phyloP scores from a whole-genome alignment of 2,329 filamentous ascomycete genomes.

The Cladosporium sp. region DNA sequence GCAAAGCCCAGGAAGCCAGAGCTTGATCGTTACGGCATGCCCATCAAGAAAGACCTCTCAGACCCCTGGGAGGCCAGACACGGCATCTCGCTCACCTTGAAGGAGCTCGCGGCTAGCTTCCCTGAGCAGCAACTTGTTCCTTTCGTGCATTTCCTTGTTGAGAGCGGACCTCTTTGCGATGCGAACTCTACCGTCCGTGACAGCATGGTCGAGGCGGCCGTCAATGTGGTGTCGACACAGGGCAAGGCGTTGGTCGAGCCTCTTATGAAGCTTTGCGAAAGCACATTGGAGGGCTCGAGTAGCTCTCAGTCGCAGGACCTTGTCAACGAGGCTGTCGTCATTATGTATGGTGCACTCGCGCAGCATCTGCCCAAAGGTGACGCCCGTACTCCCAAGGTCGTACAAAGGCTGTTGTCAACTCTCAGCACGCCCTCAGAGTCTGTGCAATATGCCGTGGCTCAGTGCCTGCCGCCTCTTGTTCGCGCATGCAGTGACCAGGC shows the following conservation, averaged over 20 bases:
- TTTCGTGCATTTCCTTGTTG: constrained; percentile 80
- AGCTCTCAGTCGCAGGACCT: constrained; percentile 76
- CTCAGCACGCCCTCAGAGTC: constrained; percentile 92
- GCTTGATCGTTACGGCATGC: constrained; percentile 91
- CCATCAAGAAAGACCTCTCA: constrained; percentile 75
- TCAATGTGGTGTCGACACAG: constrained; percentile 70
- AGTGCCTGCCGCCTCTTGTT: constrained; percentile 88
- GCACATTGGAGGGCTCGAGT: constrained; percentile 75
- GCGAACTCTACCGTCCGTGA: constrained; percentile 67
- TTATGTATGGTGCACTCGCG: constrained; percentile 91
- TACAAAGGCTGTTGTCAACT: constrained; percentile 78
- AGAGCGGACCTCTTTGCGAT: constrained; percentile 81
- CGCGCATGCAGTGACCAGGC: constrained; percentile 71
- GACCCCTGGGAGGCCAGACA: constrained; percentile 91
- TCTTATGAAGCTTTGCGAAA: constrained; percentile 88
- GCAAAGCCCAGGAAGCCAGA: constrained; percentile 77
- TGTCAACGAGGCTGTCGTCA: constrained; percentile 94
- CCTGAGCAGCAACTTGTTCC: constrained; percentile 62
- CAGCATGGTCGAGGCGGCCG: constrained; percentile 89
- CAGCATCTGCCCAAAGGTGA: constrained; percentile 83
- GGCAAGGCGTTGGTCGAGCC: constrained; percentile 78
- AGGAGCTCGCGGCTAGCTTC: constrained; percentile 68
- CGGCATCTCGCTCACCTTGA: constrained; percentile 81
- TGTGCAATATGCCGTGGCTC: constrained; percentile 92
- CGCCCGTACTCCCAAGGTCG: constrained; percentile 76